Evolutionary conservation across 108 stramenopile genomes (phyloP).

Genomic region (Epithemia pelagica): DNA sequence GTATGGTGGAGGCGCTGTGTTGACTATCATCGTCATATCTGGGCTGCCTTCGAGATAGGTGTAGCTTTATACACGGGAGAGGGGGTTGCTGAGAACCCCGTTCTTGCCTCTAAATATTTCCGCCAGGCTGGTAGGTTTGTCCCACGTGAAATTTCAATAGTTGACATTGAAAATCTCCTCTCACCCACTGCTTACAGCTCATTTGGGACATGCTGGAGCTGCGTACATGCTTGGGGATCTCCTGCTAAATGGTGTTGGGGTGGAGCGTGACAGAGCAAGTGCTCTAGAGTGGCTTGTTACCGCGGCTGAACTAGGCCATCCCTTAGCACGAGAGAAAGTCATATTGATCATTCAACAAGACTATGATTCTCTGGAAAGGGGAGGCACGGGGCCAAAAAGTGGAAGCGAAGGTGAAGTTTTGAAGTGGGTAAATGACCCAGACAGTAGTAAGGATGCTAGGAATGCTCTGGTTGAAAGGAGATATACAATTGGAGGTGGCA

Average conservation of each 20-base stretch:
- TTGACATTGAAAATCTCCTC: no score
- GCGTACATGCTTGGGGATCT: slow-evolving; percentile 64
- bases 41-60: slow-evolving; percentile 42
- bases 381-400: no score
- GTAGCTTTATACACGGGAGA: slow-evolving; percentile 56
- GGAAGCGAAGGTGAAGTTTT: slow-evolving; percentile 10
- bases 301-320: slow-evolving; percentile 55
- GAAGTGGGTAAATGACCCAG: slow-evolving; percentile 23
- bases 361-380: slow-evolving; percentile 14
- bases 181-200: no score
- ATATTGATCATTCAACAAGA: slow-evolving; percentile 43
- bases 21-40: slow-evolving; percentile 30
- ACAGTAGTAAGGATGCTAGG: slow-evolving; percentile 10
- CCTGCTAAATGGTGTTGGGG: slow-evolving; percentile 48
- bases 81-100: slow-evolving; percentile 38
- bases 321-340: slow-evolving; percentile 46
- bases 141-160: no score
- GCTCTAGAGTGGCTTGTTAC: slow-evolving; percentile 52
- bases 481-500: slow-evolving; percentile 34
- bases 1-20: slow-evolving; percentile 32
- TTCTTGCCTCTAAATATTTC: slow-evolving; percentile 35
- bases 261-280: slow-evolving; percentile 27
- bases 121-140: no score
- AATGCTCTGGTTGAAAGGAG: slow-evolving; percentile 14
- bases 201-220: slow-evolving; percentile 47